Percentiles rank a stretch among this genome's conserved stretches.
Conservation (phyloP, 2,329 filamentous ascomycete genomes). For the Herpotrichia juniperi region DNA sequence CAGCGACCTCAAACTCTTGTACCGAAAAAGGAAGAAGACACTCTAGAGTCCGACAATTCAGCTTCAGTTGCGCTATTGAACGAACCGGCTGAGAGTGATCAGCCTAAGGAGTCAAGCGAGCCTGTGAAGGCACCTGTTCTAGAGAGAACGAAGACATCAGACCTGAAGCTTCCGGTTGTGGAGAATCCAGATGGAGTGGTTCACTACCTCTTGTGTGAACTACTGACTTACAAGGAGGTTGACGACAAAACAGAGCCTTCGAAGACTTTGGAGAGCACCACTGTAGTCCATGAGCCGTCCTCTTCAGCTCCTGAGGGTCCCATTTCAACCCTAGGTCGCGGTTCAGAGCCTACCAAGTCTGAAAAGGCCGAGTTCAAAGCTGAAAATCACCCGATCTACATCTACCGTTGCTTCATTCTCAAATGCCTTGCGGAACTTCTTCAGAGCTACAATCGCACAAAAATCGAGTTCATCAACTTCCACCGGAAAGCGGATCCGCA, state of each 20-base stretch:
- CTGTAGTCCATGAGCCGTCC: constrained; percentile 19
- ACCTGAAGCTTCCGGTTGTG: constrained; percentile 81
- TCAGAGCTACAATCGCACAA: constrained; percentile 89
- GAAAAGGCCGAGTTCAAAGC: constrained; percentile 82
- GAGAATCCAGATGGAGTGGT: constrained; percentile 95
- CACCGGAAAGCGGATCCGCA: constrained; percentile 87
- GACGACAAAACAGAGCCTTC: constrained; percentile 75
- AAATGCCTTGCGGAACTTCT: constrained; percentile 91
- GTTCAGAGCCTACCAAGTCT: constrained; percentile 57
- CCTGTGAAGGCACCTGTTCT: constrained; percentile 53
- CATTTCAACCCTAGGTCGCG: constrained; percentile 13
- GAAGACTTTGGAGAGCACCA: constrained; percentile 51
- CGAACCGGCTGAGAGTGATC: constrained; percentile 39
- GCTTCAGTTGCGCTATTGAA: constrained; percentile 25
- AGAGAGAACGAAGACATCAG: constrained; percentile 69
- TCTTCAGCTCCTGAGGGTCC: constrained; percentile 15
- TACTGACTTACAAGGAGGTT: constrained; percentile 90
- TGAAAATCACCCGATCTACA: constrained; percentile 92
- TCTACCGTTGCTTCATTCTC: constrained; percentile 93
- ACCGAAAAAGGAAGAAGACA: constrained; percentile 56
- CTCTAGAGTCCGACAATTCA: constrained; percentile 23
- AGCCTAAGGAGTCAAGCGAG: constrained; percentile 41
- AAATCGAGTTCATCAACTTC: constrained; percentile 99
- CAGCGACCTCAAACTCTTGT: constrained; percentile 60
- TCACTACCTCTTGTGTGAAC: constrained; percentile 90